phyloP scores from a whole-genome alignment of 1,139 yeast genomes.

The Candida sanyaensis region DNA sequence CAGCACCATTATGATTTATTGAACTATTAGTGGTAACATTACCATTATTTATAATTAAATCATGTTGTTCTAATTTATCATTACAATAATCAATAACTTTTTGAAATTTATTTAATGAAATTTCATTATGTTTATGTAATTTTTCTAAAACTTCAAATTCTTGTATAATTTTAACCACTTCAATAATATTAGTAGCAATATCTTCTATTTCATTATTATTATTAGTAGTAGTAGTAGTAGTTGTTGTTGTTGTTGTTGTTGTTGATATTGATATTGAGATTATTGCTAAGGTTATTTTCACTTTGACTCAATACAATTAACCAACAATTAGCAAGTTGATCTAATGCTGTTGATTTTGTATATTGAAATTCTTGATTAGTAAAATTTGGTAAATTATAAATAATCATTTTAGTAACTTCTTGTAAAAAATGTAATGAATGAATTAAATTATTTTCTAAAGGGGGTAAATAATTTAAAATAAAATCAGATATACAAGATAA shows the following conservation, averaged over 20 bases:
- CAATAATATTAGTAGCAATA: slow-evolving; percentile 24
- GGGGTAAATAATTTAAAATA: slow-evolving; percentile 77
- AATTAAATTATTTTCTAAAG: slow-evolving; percentile 57
- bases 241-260: no score
- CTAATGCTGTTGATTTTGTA: slow-evolving; percentile 71
- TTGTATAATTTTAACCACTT: slow-evolving; percentile 32
- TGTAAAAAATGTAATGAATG: slow-evolving; percentile 69
- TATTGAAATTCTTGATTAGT: slow-evolving; percentile 71
- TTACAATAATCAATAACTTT: slow-evolving; percentile 50
- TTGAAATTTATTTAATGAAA: slow-evolving; percentile 50
- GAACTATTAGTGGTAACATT: slow-evolving; percentile 15
- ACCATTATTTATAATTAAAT: slow-evolving; percentile 20
- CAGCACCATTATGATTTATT: neutral
- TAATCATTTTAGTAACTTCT: slow-evolving; percentile 60
- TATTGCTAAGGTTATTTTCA: slow-evolving; percentile 16
- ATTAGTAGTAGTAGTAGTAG: no score
- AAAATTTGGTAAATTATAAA: slow-evolving; percentile 70
- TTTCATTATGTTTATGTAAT: slow-evolving; percentile 59
- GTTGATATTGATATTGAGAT: no score
- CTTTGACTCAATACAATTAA: slow-evolving; percentile 52
- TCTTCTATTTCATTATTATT: slow-evolving; percentile 9
- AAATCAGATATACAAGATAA: slow-evolving; percentile 78
- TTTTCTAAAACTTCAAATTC: slow-evolving; percentile 44
- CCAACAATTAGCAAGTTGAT: slow-evolving; percentile 81
- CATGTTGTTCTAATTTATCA: slow-evolving; percentile 34